These are phyloP conservation scores for Pueraria montana DNA, from an alignment of 306 rosid species.

Conservation along the genomic window DNA sequence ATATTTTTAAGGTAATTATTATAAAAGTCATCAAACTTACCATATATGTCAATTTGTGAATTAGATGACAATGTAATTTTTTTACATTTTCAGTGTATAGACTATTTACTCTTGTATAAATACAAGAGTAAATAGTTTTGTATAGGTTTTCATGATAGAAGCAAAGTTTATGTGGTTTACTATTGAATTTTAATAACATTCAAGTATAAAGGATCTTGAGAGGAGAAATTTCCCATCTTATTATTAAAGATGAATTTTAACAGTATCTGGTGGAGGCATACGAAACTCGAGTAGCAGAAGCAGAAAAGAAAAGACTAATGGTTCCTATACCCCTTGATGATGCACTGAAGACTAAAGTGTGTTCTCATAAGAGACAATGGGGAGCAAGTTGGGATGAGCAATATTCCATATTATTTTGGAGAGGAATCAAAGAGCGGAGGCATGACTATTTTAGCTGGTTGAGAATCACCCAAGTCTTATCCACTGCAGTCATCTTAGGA, in stretches of 20 bases:
- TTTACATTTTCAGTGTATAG: neutral
- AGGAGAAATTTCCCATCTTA: slow-evolving; percentile 17
- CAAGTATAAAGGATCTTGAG: neutral
- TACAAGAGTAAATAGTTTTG: neutral
- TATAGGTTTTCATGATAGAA: neutral
- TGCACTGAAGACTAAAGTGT: slow-evolving; percentile 66
- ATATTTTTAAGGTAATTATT: neutral
- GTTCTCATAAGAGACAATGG: slow-evolving; percentile 71
- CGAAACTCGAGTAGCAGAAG: slow-evolving; percentile 78
- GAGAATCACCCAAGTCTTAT: slow-evolving; percentile 93
- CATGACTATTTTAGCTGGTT: slow-evolving; percentile 97
- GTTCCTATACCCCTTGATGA: slow-evolving; percentile 72
- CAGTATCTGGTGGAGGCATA: slow-evolving; percentile 95
- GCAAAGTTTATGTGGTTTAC: neutral
- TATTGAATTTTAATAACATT: neutral
- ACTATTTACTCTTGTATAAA: neutral
- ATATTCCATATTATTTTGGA: slow-evolving; percentile 71
- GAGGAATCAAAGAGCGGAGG: slow-evolving; percentile 92
- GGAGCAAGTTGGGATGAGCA: slow-evolving; percentile 94
- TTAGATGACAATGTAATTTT: neutral
- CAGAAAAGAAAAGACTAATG: slow-evolving; percentile 78
- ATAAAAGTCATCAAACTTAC: neutral
- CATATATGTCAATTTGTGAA: neutral
- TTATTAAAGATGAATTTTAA: slow-evolving; percentile 21
- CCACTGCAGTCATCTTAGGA: slow-evolving; percentile 95